phyloP scores from a whole-genome alignment of 768 basidiomycete genomes.

The Baorangia bicolor region DNA sequence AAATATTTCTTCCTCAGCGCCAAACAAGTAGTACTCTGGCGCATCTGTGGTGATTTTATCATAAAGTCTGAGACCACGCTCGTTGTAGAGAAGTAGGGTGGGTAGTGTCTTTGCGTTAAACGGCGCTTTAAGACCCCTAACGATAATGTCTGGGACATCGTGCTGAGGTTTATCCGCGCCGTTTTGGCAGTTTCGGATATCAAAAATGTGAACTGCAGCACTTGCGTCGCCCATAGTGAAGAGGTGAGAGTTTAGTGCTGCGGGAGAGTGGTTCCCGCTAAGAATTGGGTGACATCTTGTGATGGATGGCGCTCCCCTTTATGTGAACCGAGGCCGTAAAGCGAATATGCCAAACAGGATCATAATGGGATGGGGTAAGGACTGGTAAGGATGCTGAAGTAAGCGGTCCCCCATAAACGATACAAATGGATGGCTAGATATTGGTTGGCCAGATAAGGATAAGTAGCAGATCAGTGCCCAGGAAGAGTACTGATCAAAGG shows the following conservation, averaged over 20 bases:
- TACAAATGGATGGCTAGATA: background rate
- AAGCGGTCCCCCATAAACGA: conserved; percentile 7
- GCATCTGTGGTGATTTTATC: conserved; percentile 79
- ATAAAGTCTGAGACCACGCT: conserved; percentile 81
- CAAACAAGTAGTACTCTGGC: conserved; percentile 87
- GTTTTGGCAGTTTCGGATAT: conserved; percentile 19
- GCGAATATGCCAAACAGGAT: background rate
- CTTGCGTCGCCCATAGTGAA: conserved; percentile 21
- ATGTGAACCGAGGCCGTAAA: background rate
- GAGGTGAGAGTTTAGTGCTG: background rate
- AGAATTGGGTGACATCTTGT: background rate
- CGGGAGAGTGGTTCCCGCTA: background rate
- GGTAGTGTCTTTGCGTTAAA: conserved; percentile 64
- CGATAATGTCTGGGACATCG: conserved; percentile 47
- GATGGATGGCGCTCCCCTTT: background rate
- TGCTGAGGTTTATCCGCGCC: conserved; percentile 1
- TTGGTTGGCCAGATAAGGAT: no score
- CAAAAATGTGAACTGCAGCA: conserved; percentile 20
- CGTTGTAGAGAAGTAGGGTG: conserved; percentile 84
- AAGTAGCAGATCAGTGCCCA: no score
- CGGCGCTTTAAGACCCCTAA: conserved; percentile 55
- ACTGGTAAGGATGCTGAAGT: conserved; percentile 11
- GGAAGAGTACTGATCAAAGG: background rate
- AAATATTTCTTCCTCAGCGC: conserved; percentile 84
- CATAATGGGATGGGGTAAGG: background rate